Base-by-base conservation (phyloP, 495 filamentous ascomycete species). In the Chaetomium cochliodes region DNA sequence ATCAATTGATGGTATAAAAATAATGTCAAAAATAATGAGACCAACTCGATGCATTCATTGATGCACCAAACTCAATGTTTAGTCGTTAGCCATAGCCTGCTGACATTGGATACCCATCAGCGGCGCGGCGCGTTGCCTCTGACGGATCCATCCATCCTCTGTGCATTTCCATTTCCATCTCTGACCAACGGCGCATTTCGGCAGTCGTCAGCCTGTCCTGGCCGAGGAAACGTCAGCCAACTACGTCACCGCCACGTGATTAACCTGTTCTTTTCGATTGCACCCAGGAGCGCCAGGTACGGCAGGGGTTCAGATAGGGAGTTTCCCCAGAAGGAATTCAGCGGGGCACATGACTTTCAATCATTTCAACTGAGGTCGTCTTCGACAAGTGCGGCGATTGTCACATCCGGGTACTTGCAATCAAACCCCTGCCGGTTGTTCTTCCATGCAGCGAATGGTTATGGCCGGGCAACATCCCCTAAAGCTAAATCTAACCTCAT, bases 161-260 rank as follows among this genome's bases (percentile, higher is more conserved):
- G 1, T 22, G 16, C 12, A 52, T 28, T 42, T 28, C 23, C 37
- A 26, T 26, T 58, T 46, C 23, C 55, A 58, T 58, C 42, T 49
- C 9, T 20, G 57, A n/a, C 57, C 41, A 59, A 59, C 53, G 53
- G 15, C 42, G 23, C 22, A 52, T 13, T n/a, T 52, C 47, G n/a
- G 47, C 47, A 50, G 47, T 18, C 20, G 47, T 47, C 47, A 50
- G 47, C 47, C 8, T 37, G 33, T 20, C 47, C 22, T 47, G 44
- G 33, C 5, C 33, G 5, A 6, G 33, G 33, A 8, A 37, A 37
- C 22, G 49, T 52, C n/a, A 63, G 28, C 41, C 54, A 39, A 25
- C 67, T 66, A 69, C 67, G 67, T 69, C 67, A 69, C 67, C 25
- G 44, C 63, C 67, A 66, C 67, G 49, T 52, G 49, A 52, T 18